Conservation (phyloP, 2,329 filamentous ascomycete species). For the Elsinoe ampelina region DNA sequence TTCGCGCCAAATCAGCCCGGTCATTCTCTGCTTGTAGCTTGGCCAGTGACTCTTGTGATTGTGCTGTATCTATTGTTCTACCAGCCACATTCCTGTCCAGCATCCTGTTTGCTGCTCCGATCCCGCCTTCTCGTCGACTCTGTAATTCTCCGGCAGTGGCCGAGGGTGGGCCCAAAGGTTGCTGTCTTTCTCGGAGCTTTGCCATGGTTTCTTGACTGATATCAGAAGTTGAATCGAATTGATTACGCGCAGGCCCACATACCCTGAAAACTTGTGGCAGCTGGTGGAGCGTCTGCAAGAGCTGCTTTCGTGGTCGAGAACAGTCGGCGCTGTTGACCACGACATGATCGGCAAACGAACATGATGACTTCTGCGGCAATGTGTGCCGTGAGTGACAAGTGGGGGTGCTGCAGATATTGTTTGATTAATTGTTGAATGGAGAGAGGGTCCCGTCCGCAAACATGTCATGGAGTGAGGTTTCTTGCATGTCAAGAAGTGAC, state of each 20-base stretch:
- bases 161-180: neutral
- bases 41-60: neutral
- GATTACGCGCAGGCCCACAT: neutral
- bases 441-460: too few relatives aligned
- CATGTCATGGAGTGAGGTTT: too few relatives aligned
- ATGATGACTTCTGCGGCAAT: neutral
- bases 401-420: too few relatives aligned
- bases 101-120: neutral
- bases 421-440: too few relatives aligned
- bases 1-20: conserved; percentile 45
- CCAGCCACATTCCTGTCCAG: neutral
- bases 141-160: neutral
- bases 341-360: conserved; percentile 18
- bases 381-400: too few relatives aligned
- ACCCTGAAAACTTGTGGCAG: neutral
- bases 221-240: neutral
- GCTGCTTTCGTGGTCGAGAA: conserved; percentile 1
- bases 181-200: neutral
- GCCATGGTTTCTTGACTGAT: neutral
- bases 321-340: neutral
- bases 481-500: neutral
- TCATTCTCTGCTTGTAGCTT: conserved; percentile 13
- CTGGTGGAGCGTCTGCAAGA: neutral
- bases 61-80: neutral
- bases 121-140: neutral